Evolutionary conservation across 306 rosid species (phyloP), one percentile per base, ranked within the genome.

Genomic region (Glycyrrhiza uralensis): DNA sequence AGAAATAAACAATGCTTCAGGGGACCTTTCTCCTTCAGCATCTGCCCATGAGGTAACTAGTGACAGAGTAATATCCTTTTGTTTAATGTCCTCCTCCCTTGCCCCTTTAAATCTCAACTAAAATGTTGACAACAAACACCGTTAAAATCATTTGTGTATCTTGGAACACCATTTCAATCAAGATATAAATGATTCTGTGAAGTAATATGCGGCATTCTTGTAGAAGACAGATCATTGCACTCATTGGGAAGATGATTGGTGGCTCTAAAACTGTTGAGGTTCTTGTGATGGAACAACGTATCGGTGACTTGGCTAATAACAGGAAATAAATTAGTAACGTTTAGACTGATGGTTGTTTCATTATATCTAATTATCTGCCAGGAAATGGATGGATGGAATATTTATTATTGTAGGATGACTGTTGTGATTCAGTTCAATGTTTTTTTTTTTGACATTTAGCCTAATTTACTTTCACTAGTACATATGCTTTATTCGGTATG

Each of bases 11-110:
- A 80, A 42, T 60, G 81, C 75, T 67, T 83, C 91, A 26, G 68
- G 76, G 12, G 90, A 86, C 77, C 69, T 61, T 54, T 59, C 88
- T 32, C 45, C 77, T 59, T 75, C 77, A 72, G 66, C 81, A 62
- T 79, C 89, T 76, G 78, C 79, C 68, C 96, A 89, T 64, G 87
- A 89, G 89, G 96, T 93, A 85, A 87, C 45, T 54, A 57, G 68
- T 61, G 51, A 26, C 12, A 1, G 7, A 75, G 32, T 20, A 22
- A 71, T 80, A 56, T 74, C 60, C 47, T 58, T 58, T 59, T 24
- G 76, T 51, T 71, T 39, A 29, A 7, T 33, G 75, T 30, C 51
- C 46, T 60, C 54, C 67, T 69, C 46, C 49, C 55, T 33, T 58
- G 14, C 71, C 38, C 51, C 36, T 44, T 71, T 32, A 46, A 58